Evolutionary conservation across 257 asterid genomes (phyloP), one percentile per base, ranked within the genome.

Genomic region (Fraxinus cuspidata): DNA sequence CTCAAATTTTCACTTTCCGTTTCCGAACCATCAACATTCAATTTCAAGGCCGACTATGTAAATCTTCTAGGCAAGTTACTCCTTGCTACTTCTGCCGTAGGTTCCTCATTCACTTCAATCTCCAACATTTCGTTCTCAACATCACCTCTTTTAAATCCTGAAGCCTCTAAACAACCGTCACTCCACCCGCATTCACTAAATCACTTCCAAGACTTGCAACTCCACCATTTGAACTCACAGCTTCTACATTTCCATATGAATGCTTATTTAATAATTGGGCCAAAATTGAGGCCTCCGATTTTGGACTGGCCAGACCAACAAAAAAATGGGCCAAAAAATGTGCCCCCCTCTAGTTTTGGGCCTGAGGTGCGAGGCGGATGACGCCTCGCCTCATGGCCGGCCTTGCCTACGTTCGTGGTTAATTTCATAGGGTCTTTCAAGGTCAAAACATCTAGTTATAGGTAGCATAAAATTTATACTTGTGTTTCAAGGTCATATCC

Each of bases 81-180:
- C 15, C 79, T 79, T 72, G 38, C 11, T 7, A 65, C 74, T 21
- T 25, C 75, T 72, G 31, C 79, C 72, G 66, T 37, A 18, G 85
- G 71, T 84, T 87, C 91, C 84, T 84, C 88, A 60, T 78, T 85
- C 25, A 91, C 94, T 85, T 86, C 96, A 83, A 89, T 78, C 71
- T 86, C 93, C 86, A 86, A 85, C 84, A 86, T 78, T 27, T 86
- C 92, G 71, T 83, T 83, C 80, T 79, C 29, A 72, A 47, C 25
- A 74, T 11, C 77, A 73, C n/a, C 65, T 71, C 32, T 76, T 42
- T 68, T 37, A 75, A 74, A 32, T 56, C 70, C 82, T 66, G 70
- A 74, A 71, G 27, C 73, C 25, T 3, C 53, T 44, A 15, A 44
- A 44, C 40, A 44, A 65, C 82, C 83, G 76, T 82, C 12, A 10